These are phyloP conservation scores for Nigrospora oryzae DNA, from an alignment of 2,329 filamentous ascomycete species.

Conservation along the genomic window DNA sequence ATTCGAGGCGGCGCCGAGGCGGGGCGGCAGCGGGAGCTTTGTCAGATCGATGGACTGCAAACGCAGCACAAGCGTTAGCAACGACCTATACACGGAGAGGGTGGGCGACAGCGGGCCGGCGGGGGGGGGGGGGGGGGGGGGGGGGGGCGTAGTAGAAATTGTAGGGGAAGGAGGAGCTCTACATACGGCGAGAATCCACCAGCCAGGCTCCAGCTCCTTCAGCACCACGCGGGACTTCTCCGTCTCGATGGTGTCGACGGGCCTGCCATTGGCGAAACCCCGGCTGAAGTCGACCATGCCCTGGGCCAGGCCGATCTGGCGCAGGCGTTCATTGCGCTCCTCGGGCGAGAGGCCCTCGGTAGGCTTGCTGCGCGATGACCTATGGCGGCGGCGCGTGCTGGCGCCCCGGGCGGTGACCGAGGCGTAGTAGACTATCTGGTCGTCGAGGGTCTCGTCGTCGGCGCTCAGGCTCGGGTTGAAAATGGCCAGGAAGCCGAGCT, in stretches of 20 bases:
- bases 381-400: slow-evolving; percentile 30
- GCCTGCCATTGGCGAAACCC: slow-evolving; percentile 70
- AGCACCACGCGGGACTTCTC: slow-evolving; percentile 79
- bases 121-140: no score
- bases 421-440: slow-evolving; percentile 92
- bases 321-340: slow-evolving; percentile 75
- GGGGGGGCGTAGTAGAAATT: no score
- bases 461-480: slow-evolving; percentile 70
- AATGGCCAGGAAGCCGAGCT: slow-evolving; percentile 84
- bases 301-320: slow-evolving; percentile 92
- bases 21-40: slow-evolving; percentile 53
- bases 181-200: slow-evolving; percentile 86
- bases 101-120: neutral
- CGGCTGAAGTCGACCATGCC: slow-evolving; percentile 91
- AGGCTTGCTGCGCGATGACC: slow-evolving; percentile 27
- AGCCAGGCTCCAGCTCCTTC: slow-evolving; percentile 79
- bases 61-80: slow-evolving; percentile 2
- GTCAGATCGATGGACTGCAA: slow-evolving; percentile 72
- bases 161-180: slow-evolving; percentile 20
- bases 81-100: slow-evolving; percentile 1
- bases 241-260: slow-evolving; percentile 83
- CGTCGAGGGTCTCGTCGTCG: slow-evolving; percentile 60
- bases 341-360: slow-evolving; percentile 43
- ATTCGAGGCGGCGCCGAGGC: slow-evolving; percentile 26
- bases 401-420: slow-evolving; percentile 41